Conservation (phyloP, 192 early-diverging fungal genomes). For the Podila horticola region DNA sequence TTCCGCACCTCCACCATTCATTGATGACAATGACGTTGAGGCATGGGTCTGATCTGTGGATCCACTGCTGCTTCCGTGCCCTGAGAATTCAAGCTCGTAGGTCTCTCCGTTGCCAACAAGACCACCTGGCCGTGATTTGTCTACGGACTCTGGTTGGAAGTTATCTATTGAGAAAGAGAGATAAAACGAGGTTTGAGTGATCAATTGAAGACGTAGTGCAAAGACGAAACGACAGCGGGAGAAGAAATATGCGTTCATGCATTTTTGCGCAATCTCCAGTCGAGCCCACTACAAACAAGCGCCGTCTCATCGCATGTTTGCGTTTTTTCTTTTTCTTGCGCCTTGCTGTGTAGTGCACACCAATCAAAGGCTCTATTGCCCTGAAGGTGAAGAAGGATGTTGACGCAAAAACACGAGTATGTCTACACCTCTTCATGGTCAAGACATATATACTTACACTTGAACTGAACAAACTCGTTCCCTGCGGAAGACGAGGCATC, state of each 20-base stretch:
- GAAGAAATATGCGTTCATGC: no score
- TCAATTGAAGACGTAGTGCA: neutral
- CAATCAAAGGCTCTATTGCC: neutral
- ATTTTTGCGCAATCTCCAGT: no score
- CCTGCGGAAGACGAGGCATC: neutral
- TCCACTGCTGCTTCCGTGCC: slow-evolving; percentile 13
- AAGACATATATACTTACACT: slow-evolving; percentile 25
- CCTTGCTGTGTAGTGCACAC: no score
- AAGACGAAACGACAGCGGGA: neutral
- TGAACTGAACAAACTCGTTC: slow-evolving; percentile 42
- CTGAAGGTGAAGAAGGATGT: neutral
- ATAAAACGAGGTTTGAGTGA: neutral
- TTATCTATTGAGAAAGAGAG: slow-evolving; percentile 18
- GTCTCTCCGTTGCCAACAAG: slow-evolving; percentile 43
- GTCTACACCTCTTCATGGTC: neutral
- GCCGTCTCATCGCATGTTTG: no score
- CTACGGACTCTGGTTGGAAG: slow-evolving; percentile 49
- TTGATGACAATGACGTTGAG: neutral
- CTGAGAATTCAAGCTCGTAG: slow-evolving; percentile 43
- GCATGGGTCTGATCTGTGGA: slow-evolving; percentile 4
- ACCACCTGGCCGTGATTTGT: slow-evolving; percentile 40
- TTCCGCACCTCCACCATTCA: slow-evolving; percentile 18
- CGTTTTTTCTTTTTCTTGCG: no score
- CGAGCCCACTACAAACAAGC: no score
- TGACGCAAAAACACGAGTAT: neutral